Conservation (phyloP, 1,284 basidiomycete species). For the Marasmius sp. region DNA sequence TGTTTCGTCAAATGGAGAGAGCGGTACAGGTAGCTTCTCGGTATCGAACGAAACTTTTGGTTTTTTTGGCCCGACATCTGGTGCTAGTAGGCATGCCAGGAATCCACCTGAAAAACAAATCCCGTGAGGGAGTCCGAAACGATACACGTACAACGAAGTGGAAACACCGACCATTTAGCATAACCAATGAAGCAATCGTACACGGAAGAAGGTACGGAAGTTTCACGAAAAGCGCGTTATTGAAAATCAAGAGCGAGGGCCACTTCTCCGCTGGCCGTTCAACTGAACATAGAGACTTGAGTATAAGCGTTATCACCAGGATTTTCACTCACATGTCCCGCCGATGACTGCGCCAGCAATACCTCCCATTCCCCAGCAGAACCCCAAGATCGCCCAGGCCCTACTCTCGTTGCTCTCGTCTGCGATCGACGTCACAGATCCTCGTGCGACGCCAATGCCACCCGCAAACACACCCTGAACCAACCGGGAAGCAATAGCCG, state of each 20-base stretch:
- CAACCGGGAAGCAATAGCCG: slow-evolving; percentile 85
- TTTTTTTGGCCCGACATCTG: slow-evolving; percentile 84
- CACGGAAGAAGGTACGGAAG: slow-evolving; percentile 95
- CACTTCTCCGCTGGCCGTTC: slow-evolving; percentile 87
- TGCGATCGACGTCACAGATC: slow-evolving; percentile 87
- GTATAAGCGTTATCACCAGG: neutral
- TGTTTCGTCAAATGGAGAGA: neutral
- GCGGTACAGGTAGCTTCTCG: neutral
- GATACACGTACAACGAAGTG: slow-evolving; percentile 4
- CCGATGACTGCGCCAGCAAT: slow-evolving; percentile 88
- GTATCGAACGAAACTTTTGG: neutral
- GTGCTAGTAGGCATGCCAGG: slow-evolving; percentile 85
- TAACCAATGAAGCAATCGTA: slow-evolving; percentile 71
- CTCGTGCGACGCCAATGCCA: slow-evolving; percentile 91
- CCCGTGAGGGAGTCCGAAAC: neutral
- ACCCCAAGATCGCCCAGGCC: slow-evolving; percentile 94
- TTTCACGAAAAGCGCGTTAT: slow-evolving; percentile 66
- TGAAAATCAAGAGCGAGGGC: slow-evolving; percentile 62
- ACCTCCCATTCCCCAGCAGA: slow-evolving; percentile 96
- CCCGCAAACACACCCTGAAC: slow-evolving; percentile 95
- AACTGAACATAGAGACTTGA: slow-evolving; percentile 41
- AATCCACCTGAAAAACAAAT: slow-evolving; percentile 60
- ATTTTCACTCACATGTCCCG: slow-evolving; percentile 63
- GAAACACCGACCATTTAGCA: slow-evolving; percentile 59
- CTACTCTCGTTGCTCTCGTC: slow-evolving; percentile 89